A percentile compares a stretch with the other conserved stretches of the same genome.
Conservation (phyloP, 768 basidiomycete species). For the Suillus plorans region DNA sequence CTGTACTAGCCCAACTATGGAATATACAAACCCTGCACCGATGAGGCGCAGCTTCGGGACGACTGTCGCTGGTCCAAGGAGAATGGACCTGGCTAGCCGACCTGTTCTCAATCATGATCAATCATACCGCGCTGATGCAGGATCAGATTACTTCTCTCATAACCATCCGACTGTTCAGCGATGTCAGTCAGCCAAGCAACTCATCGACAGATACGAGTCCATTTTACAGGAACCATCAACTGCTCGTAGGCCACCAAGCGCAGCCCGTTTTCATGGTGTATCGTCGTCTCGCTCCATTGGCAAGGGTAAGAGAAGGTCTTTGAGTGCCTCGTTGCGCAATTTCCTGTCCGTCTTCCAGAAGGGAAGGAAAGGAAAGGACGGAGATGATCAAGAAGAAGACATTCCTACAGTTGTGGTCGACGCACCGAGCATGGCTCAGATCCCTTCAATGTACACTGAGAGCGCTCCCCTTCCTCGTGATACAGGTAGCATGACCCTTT, state of each 20-base stretch:
- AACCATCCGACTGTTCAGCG: conserved; percentile 19
- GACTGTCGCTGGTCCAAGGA: neutral
- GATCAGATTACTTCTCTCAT: conserved; percentile 1
- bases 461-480: neutral
- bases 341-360: conserved; percentile 64
- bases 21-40: neutral
- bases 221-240: conserved; percentile 26
- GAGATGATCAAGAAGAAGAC: conserved; percentile 24
- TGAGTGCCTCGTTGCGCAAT: conserved; percentile 65
- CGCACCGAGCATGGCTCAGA: neutral
- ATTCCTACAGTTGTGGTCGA: conserved; percentile 14
- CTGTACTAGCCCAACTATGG: neutral
- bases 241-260: conserved; percentile 8
- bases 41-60: neutral
- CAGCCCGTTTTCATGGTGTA: conserved; percentile 15
- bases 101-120: neutral
- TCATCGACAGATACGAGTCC: conserved; percentile 55
- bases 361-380: conserved; percentile 39
- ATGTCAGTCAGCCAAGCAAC: conserved; percentile 46
- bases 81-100: neutral
- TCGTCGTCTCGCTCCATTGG: conserved; percentile 18
- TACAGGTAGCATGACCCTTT: neutral
- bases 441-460: neutral
- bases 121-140: neutral
- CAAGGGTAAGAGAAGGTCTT: conserved; percentile 48